Percentiles rank a stretch among this genome's conserved stretches.
Conservation (phyloP, 2,329 filamentous ascomycete species). For the Pseudonectria buxi region DNA sequence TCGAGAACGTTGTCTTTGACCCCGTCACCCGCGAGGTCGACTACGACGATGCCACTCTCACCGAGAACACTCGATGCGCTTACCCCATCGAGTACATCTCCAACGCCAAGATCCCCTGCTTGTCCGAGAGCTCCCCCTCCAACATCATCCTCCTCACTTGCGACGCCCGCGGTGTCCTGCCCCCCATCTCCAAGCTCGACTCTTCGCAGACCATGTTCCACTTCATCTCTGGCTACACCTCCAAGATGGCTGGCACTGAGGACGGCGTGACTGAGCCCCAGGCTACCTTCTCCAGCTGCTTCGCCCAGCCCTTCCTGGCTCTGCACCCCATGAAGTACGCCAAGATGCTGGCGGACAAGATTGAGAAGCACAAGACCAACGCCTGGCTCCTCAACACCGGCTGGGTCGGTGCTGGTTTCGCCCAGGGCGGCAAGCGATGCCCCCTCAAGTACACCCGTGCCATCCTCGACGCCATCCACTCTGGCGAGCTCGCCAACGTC, state of each 20-base stretch:
- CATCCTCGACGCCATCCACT: conserved; percentile 97
- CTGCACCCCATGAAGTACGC: conserved; percentile 99
- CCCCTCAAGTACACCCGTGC: conserved; percentile 98
- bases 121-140: conserved; percentile 78
- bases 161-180: conserved; percentile 93
- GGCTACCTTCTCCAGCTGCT: conserved; percentile 98
- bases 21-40: conserved; percentile 82
- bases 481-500: conserved; percentile 83
- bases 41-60: conserved; percentile 91
- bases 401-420: conserved; percentile 88
- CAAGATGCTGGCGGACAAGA: conserved; percentile 97
- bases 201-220: conserved; percentile 98
- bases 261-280: conserved; percentile 95
- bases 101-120: conserved; percentile 97
- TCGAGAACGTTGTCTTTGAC: conserved; percentile 98
- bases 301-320: conserved; percentile 97
- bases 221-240: conserved; percentile 99
- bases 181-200: conserved; percentile 95
- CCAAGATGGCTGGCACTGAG: conserved; percentile 99
- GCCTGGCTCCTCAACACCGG: conserved; percentile 98
- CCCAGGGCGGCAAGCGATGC: conserved; percentile 92
- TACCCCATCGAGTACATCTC: conserved; percentile 99
- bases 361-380: conserved; percentile 87
- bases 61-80: conserved; percentile 96
- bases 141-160: conserved; percentile 99